phyloP scores from a whole-genome alignment of 306 rosid genomes.

The Rosa rugosa region DNA sequence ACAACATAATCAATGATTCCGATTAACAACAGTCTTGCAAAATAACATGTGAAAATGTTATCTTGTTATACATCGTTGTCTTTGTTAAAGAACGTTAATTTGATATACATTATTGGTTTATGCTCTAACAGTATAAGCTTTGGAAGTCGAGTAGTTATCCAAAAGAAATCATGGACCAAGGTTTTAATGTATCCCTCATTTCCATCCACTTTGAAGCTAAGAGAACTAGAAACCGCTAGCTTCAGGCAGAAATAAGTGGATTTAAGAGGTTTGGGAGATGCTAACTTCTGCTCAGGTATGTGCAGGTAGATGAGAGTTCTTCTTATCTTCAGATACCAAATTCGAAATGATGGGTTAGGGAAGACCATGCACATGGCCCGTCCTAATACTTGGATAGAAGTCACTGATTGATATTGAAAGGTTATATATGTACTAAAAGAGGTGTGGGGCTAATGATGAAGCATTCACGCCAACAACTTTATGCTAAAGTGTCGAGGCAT shows the following conservation, averaged over 20 bases:
- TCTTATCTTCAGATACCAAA: neutral
- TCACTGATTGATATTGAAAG: conserved; percentile 27
- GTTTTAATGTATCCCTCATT: neutral
- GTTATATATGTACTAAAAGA: neutral
- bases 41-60: neutral
- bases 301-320: neutral
- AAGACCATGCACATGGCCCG: conserved; percentile 49
- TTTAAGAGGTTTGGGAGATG: conserved; percentile 2
- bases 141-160: neutral
- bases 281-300: conserved; percentile 6
- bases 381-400: conserved; percentile 18
- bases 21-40: neutral
- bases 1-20: neutral
- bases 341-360: conserved; percentile 20
- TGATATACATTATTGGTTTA: neutral
- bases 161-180: neutral
- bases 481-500: conserved; percentile 15
- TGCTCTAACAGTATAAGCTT: neutral
- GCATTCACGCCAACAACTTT: conserved; percentile 29
- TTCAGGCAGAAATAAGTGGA: neutral
- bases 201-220: neutral
- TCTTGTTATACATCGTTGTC: neutral
- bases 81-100: neutral
- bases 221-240: neutral
- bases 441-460: conserved; percentile 33